Percentiles rank a stretch among this genome's conserved stretches.
phyloP scores from a whole-genome alignment of 129 eudicot genomes.

The Ambrosia trifida region DNA sequence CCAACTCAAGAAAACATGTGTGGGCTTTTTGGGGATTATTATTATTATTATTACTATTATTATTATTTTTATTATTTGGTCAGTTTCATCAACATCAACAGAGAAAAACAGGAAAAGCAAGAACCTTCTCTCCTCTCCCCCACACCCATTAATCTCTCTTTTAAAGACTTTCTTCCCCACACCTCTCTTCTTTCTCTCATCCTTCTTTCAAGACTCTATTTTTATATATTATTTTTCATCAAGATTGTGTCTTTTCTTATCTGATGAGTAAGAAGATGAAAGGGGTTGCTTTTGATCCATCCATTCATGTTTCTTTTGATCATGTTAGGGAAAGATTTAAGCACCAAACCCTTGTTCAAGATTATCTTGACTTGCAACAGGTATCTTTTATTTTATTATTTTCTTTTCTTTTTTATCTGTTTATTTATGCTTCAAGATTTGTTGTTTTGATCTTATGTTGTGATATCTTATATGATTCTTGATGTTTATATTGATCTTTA shows the following conservation, averaged over 20 bases:
- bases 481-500: slow-evolving; percentile 15
- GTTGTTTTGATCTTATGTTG: slow-evolving; percentile 27
- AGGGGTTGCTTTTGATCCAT: slow-evolving; percentile 50
- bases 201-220: neutral
- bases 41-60: too few relatives aligned
- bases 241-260: slow-evolving; percentile 30
- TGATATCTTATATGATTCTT: slow-evolving; percentile 7
- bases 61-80: slow-evolving; percentile 31
- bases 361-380: slow-evolving; percentile 58
- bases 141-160: slow-evolving; percentile 27
- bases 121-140: slow-evolving; percentile 57
- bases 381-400: slow-evolving; percentile 27
- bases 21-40: slow-evolving; percentile 83
- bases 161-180: slow-evolving; percentile 16
- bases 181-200: slow-evolving; percentile 17
- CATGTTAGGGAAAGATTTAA: slow-evolving; percentile 55
- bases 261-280: slow-evolving; percentile 66
- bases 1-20: slow-evolving; percentile 50
- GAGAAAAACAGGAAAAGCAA: slow-evolving; percentile 58
- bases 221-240: neutral
- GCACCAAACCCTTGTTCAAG: slow-evolving; percentile 72
- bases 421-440: neutral
- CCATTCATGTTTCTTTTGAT: slow-evolving; percentile 35
- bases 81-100: slow-evolving; percentile 54
- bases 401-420: too few relatives aligned